phyloP scores from a whole-genome alignment of 805 yeast species.

The Barnettozyma salicaria region DNA sequence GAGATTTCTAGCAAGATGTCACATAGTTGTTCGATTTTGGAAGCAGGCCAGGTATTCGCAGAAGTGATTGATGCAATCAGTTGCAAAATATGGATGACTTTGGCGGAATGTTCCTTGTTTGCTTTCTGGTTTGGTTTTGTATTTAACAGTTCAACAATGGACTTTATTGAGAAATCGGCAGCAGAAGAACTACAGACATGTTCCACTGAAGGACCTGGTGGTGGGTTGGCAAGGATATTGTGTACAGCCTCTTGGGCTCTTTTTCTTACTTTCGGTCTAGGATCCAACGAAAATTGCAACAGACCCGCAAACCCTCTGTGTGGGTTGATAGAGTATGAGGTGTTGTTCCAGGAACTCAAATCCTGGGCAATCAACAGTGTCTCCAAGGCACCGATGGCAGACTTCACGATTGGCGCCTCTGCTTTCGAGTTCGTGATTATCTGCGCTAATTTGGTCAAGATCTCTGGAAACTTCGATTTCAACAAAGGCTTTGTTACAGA shows the following conservation, averaged over 20 bases:
- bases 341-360: conserved; percentile 65
- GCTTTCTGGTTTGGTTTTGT: conserved; percentile 29
- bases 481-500: conserved; percentile 64
- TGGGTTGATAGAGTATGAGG: conserved; percentile 51
- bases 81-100: conserved; percentile 71
- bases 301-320: conserved; percentile 75
- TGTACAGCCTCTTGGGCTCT: conserved; percentile 89
- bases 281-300: conserved; percentile 73
- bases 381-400: conserved; percentile 84
- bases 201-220: conserved; percentile 68
- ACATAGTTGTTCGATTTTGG: conserved; percentile 64
- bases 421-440: conserved; percentile 62
- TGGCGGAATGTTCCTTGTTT: conserved; percentile 47
- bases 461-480: conserved; percentile 68
- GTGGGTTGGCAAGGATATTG: conserved; percentile 54
- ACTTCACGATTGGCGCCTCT: conserved; percentile 75
- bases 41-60: conserved; percentile 78
- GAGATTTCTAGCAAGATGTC: conserved; percentile 70
- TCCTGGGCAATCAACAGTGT: conserved; percentile 76
- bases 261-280: conserved; percentile 91
- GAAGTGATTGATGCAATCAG: conserved; percentile 63
- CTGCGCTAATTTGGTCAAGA: conserved; percentile 76
- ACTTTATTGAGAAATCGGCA: conserved; percentile 60
- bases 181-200: conserved; percentile 73
- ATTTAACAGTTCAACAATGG: conserved; percentile 42